Percentiles rank a stretch among this genome's conserved stretches.
These are phyloP conservation scores for Floccularia luteovirens DNA, from an alignment of 768 basidiomycete species.

Conservation along the genomic window DNA sequence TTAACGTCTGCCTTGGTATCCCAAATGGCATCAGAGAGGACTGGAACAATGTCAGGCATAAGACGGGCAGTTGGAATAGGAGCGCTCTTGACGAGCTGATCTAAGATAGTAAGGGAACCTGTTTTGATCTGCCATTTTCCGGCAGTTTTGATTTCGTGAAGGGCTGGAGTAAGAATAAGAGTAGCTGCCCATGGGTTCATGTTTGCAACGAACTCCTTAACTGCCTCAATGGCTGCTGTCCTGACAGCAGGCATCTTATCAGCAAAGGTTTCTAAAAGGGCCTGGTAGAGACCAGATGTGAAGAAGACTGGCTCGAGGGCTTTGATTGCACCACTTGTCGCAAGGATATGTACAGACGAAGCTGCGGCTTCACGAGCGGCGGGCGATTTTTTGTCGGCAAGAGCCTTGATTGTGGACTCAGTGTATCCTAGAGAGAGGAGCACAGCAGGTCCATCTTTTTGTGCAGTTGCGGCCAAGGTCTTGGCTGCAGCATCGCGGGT, in stretches of 20 bases:
- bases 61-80: conserved; percentile 80
- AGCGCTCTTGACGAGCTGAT: conserved; percentile 81
- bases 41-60: conserved; percentile 91
- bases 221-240: conserved; percentile 79
- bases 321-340: conserved; percentile 63
- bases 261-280: conserved; percentile 87
- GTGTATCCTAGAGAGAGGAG: conserved; percentile 64
- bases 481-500: conserved; percentile 66
- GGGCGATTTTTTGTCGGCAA: conserved; percentile 93
- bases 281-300: conserved; percentile 77
- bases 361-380: conserved; percentile 88
- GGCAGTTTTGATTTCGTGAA: conserved; percentile 89
- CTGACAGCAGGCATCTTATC: conserved; percentile 91
- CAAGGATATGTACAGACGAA: conserved; percentile 56
- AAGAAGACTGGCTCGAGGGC: conserved; percentile 88
- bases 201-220: conserved; percentile 61
- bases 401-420: conserved; percentile 74
- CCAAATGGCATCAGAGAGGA: conserved; percentile 96
- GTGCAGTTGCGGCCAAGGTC: conserved; percentile 61
- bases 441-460: conserved; percentile 80
- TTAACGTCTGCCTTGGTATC: conserved; percentile 98
- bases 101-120: conserved; percentile 72
- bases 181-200: conserved; percentile 88
- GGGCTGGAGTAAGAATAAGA: conserved; percentile 79
- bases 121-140: conserved; percentile 98